Evolutionary conservation across 805 yeast genomes (phyloP), one percentile per base, ranked within the genome.

Genomic region (Blastobotrys chiropterorum): DNA sequence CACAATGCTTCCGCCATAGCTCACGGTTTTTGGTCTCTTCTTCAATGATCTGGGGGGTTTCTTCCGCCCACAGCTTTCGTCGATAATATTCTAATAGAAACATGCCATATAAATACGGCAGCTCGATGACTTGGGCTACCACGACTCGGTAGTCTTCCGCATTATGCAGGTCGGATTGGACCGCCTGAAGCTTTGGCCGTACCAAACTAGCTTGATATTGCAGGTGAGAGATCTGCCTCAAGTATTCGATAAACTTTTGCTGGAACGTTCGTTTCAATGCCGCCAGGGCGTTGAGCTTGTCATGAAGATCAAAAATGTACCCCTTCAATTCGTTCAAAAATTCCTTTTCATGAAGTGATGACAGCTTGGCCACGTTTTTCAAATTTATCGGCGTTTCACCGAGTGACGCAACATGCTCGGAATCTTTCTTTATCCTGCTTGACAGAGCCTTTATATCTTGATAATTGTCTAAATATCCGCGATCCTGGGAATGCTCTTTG

Each of bases 1-100:
- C 79, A 60, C 85, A 85, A 50, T 80, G 83, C 49, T 74, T 71
- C 3, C 75, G 55, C 96, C 96, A 89, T 38, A 75, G 73, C 6
- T 72, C 69, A 58, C 90, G 75, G 51, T 73, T 73, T 50, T 69
- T 67, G 47, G 68, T 67, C 65, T 85, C 96, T 55, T 75, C 78
- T 44, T 77, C 82, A 20, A 77, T 76, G 17, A 56, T 50, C 3
- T 51, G 13, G 44, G 54, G 50, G 26, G 61, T 49, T 3, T 59
- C 47, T 11, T 50, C 52, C 16, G 50, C 44, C 72, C 72, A 68
- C 15, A 56, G 59, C 1, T 49, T 48, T 6, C 74, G 62, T 13
- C 72, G 63, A 20, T 57, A 48, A 15, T 52, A 52, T 56, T 71
- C 75, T 6, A 71, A 59, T 38, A 71, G 58, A 38, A 66, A 44